Evolutionary conservation across 805 yeast genomes (phyloP), one percentile per base, ranked within the genome.

Genomic region (Torulaspora indica): DNA sequence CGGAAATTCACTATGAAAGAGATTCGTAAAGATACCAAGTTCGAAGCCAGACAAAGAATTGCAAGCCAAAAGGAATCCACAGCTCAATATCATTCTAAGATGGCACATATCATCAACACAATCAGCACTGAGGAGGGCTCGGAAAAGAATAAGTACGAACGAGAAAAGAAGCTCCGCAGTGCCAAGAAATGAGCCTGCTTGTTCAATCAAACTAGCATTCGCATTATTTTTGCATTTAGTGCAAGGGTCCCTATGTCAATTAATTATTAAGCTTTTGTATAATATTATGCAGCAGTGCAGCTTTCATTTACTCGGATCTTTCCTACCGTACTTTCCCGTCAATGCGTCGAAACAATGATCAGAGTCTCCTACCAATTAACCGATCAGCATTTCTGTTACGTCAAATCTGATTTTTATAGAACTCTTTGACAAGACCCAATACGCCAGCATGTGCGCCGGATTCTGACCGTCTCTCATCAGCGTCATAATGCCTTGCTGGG

Each of bases 41-140:
- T 91, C 62, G 83, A 81, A 57, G 90, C 96, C 22, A 78, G 96
- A 60, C 88, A 89, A 68, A 84, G 81, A 62, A 81, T 90, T 58
- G 72, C 74, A 39, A 89, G 81, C 61, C 85, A 87, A 77, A 85
- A 86, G 67, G 70, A 73, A 43, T 79, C 78, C 57, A 81, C 87
- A 57, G 76, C 76, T 33, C 90, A 77, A 8, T 93, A 93, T 64
- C 98, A 93, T 65, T 75, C 80, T 54, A 90, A 87, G 73, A 86
- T 93, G 88, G 85, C 95, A 35, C 77, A 77, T 54, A 82, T 93
- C 61, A 81, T 84, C 62, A 85, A 90, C 56, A 78, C 90, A 43
- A 87, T 93, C 58, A 85, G 85, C 51, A 89, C 96, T 4, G 89
- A 84, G 56, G 97, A 91, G 72, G 98, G 98, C 60, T 86, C 93